Percentiles rank a stretch among this genome's conserved stretches.
phyloP scores from a whole-genome alignment of 1,139 yeast genomes.

The Candida glucosophila region DNA sequence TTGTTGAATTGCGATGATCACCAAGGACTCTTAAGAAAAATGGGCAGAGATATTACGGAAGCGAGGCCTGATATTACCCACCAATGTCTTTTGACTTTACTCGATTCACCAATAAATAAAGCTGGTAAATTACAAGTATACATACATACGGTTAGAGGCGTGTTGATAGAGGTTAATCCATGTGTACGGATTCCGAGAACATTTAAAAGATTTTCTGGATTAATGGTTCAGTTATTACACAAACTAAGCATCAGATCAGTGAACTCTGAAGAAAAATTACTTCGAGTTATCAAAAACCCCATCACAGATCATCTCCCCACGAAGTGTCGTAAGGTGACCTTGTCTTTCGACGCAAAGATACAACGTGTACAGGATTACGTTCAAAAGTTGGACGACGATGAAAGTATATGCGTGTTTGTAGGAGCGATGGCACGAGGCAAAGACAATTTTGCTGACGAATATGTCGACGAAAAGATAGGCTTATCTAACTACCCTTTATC shows the following conservation, averaged over 20 bases:
- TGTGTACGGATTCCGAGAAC: constrained; percentile 96
- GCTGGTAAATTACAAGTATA: constrained; percentile 96
- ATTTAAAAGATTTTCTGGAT: constrained; percentile 91
- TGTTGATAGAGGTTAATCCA: constrained; percentile 90
- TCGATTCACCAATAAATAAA: constrained; percentile 94
- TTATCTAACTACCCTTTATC: constrained; percentile 91
- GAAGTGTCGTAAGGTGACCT: constrained; percentile 86
- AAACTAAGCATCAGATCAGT: constrained; percentile 89
- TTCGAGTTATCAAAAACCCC: constrained; percentile 93
- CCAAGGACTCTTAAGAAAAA: constrained; percentile 87
- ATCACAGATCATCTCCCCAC: constrained; percentile 95
- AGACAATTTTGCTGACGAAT: constrained; percentile 95
- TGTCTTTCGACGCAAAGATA: constrained; percentile 90
- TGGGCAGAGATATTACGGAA: constrained; percentile 96
- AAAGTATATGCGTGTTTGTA: constrained; percentile 93
- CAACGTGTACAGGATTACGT: constrained; percentile 86
- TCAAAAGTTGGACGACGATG: constrained; percentile 69
- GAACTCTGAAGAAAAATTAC: constrained; percentile 85
- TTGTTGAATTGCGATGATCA: constrained; percentile 95
- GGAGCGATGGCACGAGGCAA: constrained; percentile 99
- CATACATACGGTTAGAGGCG: constrained; percentile 92
- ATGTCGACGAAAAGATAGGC: constrained; percentile 92
- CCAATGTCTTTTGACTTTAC: constrained; percentile 82
- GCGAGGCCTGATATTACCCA: constrained; percentile 98
- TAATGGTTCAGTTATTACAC: constrained; percentile 93